Percentiles rank a stretch among this genome's conserved stretches.
Conservation (phyloP, 2,329 filamentous ascomycete genomes). For the Emmonsiellopsis sp. region DNA sequence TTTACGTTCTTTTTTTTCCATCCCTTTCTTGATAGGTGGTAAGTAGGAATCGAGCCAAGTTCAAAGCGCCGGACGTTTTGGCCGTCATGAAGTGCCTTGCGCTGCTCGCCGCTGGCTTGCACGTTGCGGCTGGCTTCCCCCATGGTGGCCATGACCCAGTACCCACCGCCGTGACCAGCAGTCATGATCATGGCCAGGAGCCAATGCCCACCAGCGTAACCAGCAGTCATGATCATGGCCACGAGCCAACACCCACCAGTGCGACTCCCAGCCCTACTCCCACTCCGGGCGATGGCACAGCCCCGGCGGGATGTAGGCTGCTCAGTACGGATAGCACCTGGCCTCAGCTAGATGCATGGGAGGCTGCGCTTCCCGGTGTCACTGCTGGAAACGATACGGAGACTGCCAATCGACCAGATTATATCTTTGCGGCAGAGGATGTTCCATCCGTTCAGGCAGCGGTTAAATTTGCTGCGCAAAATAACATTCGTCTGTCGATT, state of each 20-base stretch:
- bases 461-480: conserved; percentile 3
- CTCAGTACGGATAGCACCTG: not conserved
- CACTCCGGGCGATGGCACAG: not conserved
- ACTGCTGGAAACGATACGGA: not conserved
- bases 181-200: not conserved
- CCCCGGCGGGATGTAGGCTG: not conserved
- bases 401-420: not conserved
- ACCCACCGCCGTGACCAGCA: not conserved
- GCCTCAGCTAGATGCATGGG: not conserved
- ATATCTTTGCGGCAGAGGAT: not conserved
- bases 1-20: not conserved
- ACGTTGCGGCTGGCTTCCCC: not conserved
- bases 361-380: not conserved
- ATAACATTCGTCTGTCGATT: conserved; percentile 2
- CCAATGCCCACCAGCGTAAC: not conserved
- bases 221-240: not conserved
- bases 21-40: not conserved
- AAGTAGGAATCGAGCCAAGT: not conserved
- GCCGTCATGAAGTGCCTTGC: not conserved
- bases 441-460: not conserved
- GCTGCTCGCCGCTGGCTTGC: not conserved
- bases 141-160: not conserved
- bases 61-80: not conserved
- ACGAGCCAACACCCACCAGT: not conserved
- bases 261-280: not conserved